phyloP scores from a whole-genome alignment of 148 eudicot species.

The Euryodendron excelsum region DNA sequence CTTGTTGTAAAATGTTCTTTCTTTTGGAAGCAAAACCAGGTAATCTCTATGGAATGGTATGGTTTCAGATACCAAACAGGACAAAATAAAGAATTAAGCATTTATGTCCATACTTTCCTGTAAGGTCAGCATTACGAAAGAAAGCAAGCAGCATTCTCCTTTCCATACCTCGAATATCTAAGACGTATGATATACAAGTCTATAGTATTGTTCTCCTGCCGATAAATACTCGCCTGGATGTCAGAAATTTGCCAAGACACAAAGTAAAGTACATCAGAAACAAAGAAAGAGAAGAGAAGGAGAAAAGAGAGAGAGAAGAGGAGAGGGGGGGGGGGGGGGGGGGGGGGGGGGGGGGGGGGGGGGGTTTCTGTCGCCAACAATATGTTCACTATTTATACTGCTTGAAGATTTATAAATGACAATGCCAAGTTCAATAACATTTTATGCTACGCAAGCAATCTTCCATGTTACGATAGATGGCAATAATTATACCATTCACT shows the following conservation, averaged over 20 bases:
- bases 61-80: conserved; percentile 92
- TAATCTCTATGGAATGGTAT: conserved; percentile 93
- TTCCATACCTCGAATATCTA: conserved; percentile 79
- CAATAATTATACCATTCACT: neutral
- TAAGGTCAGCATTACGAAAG: conserved; percentile 6
- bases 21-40: conserved; percentile 54
- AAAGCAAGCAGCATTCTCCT: conserved; percentile 10
- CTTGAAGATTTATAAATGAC: neutral
- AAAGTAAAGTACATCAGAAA: conserved; percentile 2
- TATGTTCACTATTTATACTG: neutral
- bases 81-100: conserved; percentile 24
- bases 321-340: too few species aligned
- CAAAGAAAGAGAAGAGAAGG: neutral
- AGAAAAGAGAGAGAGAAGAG: too few species aligned
- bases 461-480: neutral
- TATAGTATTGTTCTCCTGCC: conserved; percentile 65
- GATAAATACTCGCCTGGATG: conserved; percentile 67
- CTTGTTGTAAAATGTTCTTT: conserved; percentile 55
- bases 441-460: neutral
- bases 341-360: too few species aligned
- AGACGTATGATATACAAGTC: conserved; percentile 87
- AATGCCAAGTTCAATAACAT: neutral
- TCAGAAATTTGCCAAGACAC: conserved; percentile 8
- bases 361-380: too few species aligned
- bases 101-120: conserved; percentile 8